phyloP scores from a whole-genome alignment of 2,329 filamentous ascomycete genomes.

The Penicillium sp. region DNA sequence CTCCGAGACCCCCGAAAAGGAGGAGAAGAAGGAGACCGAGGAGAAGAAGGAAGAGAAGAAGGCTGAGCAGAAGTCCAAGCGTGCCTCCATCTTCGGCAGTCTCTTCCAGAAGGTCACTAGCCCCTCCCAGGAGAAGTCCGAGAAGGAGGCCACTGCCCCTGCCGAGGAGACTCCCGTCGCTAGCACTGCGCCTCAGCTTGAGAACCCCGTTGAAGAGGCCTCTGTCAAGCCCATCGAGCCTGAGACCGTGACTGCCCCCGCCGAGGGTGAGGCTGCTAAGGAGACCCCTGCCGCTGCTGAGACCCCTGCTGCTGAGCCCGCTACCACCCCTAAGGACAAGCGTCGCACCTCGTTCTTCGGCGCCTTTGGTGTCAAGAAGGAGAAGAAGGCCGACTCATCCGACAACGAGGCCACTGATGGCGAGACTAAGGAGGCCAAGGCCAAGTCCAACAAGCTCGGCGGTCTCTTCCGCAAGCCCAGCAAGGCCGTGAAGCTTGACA shows the following conservation, averaged over 20 bases:
- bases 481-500: slow-evolving; percentile 47
- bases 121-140: slow-evolving; percentile 46
- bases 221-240: slow-evolving; percentile 39
- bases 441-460: slow-evolving; percentile 44
- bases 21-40: slow-evolving; percentile 20
- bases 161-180: slow-evolving; percentile 48
- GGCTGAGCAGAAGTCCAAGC: slow-evolving; percentile 64
- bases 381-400: slow-evolving; percentile 50
- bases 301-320: slow-evolving; percentile 32
- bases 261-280: slow-evolving; percentile 37
- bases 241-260: slow-evolving; percentile 46
- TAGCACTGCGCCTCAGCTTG: slow-evolving; percentile 50
- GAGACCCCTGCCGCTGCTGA: slow-evolving; percentile 27
- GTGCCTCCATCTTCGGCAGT: slow-evolving; percentile 77
- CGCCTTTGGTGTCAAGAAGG: slow-evolving; percentile 52
- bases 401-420: slow-evolving; percentile 49
- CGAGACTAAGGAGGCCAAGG: slow-evolving; percentile 42
- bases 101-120: slow-evolving; percentile 67
- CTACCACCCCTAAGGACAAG: slow-evolving; percentile 45
- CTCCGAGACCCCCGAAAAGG: slow-evolving; percentile 52
- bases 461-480: slow-evolving; percentile 50
- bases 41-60: slow-evolving; percentile 40
- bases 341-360: slow-evolving; percentile 55
- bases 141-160: slow-evolving; percentile 50
- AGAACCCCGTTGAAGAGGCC: slow-evolving; percentile 43